A percentile compares a stretch with the other conserved stretches of the same genome.
Conservation (phyloP, 2,329 filamentous ascomycete genomes). For the Fusarium penzigii region DNA sequence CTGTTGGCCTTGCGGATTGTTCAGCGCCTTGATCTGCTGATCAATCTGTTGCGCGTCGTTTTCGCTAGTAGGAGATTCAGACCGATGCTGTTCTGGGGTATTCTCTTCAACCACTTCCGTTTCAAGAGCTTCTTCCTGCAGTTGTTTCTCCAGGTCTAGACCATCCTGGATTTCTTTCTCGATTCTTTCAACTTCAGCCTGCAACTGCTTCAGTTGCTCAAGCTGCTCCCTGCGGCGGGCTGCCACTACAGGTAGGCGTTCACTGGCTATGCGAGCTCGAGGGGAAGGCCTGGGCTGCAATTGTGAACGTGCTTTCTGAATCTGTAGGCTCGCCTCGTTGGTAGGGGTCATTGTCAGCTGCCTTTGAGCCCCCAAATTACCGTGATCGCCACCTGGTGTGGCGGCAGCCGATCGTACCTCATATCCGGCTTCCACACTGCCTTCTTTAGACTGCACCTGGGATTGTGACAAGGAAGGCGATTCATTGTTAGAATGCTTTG, state of each 20-base stretch:
- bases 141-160: slow-evolving; percentile 34
- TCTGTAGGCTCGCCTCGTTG: background rate
- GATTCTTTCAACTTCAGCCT: slow-evolving; percentile 49
- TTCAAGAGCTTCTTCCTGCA: slow-evolving; percentile 31
- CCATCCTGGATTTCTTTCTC: slow-evolving; percentile 49
- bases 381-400: background rate
- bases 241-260: slow-evolving; percentile 39
- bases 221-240: slow-evolving; percentile 41
- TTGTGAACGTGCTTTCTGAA: slow-evolving; percentile 17
- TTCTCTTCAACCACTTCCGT: slow-evolving; percentile 7
- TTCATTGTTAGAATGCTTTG: slow-evolving; percentile 35
- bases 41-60: slow-evolving; percentile 12
- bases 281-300: slow-evolving; percentile 19
- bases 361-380: background rate
- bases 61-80: slow-evolving; percentile 15
- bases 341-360: background rate
- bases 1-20: background rate
- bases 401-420: background rate
- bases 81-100: slow-evolving; percentile 8
- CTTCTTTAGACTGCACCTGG: slow-evolving; percentile 27
- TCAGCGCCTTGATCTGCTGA: background rate
- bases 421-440: slow-evolving; percentile 21
- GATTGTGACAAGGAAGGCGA: slow-evolving; percentile 34
- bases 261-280: slow-evolving; percentile 37
- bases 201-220: slow-evolving; percentile 47